Evolutionary conservation across 305 asterid genomes (phyloP).

Genomic region (Fraxinus sp.): DNA sequence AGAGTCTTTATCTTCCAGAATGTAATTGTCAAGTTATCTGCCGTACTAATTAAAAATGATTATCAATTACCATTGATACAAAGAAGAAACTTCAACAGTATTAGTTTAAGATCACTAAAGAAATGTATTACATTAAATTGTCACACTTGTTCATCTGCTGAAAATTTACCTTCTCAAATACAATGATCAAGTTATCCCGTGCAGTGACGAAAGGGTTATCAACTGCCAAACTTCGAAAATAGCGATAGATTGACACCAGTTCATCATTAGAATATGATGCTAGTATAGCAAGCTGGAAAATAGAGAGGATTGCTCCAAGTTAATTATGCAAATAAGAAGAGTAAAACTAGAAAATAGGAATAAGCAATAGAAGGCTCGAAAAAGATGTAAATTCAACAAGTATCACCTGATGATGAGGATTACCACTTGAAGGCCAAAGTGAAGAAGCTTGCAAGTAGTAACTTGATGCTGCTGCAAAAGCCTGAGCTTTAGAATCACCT

Average conservation of each 20-base stretch:
- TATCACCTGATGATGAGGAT: slow-evolving; percentile 92
- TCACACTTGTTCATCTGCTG: background rate
- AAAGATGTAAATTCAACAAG: slow-evolving; percentile 4
- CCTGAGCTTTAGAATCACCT: slow-evolving; percentile 80
- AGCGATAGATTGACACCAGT: slow-evolving; percentile 74
- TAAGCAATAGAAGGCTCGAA: background rate
- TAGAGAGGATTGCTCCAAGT: slow-evolving; percentile 14
- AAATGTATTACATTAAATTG: background rate
- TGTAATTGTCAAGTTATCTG: background rate
- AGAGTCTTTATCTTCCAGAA: background rate
- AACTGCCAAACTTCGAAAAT: slow-evolving; percentile 87
- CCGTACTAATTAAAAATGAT: background rate
- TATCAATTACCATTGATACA: background rate
- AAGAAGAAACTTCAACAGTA: background rate
- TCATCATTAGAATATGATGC: slow-evolving; percentile 93
- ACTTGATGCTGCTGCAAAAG: slow-evolving; percentile 87
- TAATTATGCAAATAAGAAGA: background rate
- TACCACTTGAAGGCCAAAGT: slow-evolving; percentile 87
- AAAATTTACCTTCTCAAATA: slow-evolving; percentile 86
- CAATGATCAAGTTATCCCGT: slow-evolving; percentile 85
- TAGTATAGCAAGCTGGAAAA: slow-evolving; percentile 84
- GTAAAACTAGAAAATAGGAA: background rate
- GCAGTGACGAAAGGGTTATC: slow-evolving; percentile 86
- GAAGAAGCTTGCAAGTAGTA: slow-evolving; percentile 89
- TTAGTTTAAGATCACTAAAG: background rate